Evolutionary conservation across 2,329 filamentous ascomycete genomes (phyloP).

Genomic region (Samsoniella hepiali): DNA sequence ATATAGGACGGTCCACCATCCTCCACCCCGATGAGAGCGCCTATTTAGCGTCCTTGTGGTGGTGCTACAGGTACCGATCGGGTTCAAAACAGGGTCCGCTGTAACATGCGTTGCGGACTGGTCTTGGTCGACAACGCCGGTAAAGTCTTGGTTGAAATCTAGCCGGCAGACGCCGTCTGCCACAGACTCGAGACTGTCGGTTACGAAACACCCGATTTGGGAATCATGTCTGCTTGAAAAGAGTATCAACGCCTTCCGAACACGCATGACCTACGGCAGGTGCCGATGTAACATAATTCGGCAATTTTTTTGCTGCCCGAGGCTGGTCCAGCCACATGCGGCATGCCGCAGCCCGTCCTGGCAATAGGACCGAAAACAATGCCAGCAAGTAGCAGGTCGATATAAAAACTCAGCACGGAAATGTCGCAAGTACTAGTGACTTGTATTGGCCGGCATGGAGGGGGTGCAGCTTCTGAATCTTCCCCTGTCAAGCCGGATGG

Average conservation of each 20-base stretch:
- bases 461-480: neutral
- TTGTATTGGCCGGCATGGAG: neutral
- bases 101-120: neutral
- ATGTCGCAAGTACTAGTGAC: constrained; percentile 12
- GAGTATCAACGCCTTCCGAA: too few species aligned
- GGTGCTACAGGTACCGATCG: neutral
- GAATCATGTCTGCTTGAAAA: too few species aligned
- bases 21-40: neutral
- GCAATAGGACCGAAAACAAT: neutral
- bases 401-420: neutral
- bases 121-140: neutral
- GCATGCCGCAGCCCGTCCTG: neutral
- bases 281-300: neutral
- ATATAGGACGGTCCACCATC: neutral
- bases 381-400: neutral
- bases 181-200: neutral
- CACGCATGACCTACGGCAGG: neutral
- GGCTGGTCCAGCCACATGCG: neutral
- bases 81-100: neutral
- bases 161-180: too few species aligned
- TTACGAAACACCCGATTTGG: too few species aligned
- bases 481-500: neutral
- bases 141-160: neutral
- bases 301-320: neutral
- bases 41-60: neutral